These are phyloP conservation scores for Penicillium riverlandense DNA, from an alignment of 495 filamentous ascomycete species.

Conservation along the genomic window DNA sequence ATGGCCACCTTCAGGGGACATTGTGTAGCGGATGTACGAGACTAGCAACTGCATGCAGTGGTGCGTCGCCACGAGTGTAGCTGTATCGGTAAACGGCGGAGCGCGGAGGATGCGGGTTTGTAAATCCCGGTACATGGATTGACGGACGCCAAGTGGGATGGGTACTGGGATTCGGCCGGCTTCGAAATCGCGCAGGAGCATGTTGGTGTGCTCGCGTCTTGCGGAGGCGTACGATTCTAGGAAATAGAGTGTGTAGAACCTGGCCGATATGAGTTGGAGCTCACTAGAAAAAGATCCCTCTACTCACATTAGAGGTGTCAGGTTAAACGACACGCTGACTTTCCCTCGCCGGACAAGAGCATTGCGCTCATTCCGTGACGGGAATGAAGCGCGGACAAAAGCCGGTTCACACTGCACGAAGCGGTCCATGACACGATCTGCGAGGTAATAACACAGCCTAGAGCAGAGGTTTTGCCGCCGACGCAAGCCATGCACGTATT, in stretches of 20 bases:
- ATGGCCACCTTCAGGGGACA: slow-evolving; percentile 21
- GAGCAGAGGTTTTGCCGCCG: slow-evolving; percentile 35
- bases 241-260: slow-evolving; percentile 38
- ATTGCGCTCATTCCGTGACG: slow-evolving; percentile 22
- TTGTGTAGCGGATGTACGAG: slow-evolving; percentile 32
- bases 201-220: slow-evolving; percentile 35
- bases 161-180: slow-evolving; percentile 32
- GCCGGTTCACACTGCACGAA: slow-evolving; percentile 25
- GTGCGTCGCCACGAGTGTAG: slow-evolving; percentile 36
- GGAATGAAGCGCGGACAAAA: slow-evolving; percentile 26
- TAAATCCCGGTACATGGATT: slow-evolving; percentile 30
- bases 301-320: slow-evolving; percentile 36
- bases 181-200: slow-evolving; percentile 34
- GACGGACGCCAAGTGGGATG: slow-evolving; percentile 25
- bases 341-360: slow-evolving; percentile 26
- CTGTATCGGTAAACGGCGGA: slow-evolving; percentile 37
- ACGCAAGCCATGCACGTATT: slow-evolving; percentile 31
- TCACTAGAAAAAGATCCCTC: not conserved
- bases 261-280: slow-evolving; percentile 5
- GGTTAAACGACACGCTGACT: slow-evolving; percentile 30
- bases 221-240: slow-evolving; percentile 34
- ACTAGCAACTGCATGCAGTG: slow-evolving; percentile 40
- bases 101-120: slow-evolving; percentile 34
- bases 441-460: slow-evolving; percentile 34
- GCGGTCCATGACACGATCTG: slow-evolving; percentile 37